These are phyloP conservation scores for Benincasa hispida DNA, from an alignment of 306 rosid genomes.

Conservation along the genomic window DNA sequence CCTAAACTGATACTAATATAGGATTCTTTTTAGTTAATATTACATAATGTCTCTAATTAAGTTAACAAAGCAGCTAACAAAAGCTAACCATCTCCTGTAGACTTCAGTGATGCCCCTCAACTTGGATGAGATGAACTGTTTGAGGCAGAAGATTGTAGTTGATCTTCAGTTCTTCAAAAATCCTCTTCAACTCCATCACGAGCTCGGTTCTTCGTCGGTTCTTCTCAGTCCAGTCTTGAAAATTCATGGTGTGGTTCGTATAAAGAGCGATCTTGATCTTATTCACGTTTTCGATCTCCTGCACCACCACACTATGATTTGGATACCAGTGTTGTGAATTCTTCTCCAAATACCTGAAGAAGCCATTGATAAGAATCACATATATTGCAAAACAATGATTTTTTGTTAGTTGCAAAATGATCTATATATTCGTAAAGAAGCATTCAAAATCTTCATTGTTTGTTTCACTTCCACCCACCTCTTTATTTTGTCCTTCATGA, in stretches of 20 bases:
- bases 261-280: conserved; percentile 48
- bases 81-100: conserved; percentile 1
- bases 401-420: not conserved
- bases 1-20: too few species aligned
- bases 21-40: too few species aligned
- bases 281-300: conserved; percentile 61
- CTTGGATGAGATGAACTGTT: conserved; percentile 42
- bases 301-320: conserved; percentile 33
- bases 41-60: not conserved
- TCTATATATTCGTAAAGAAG: not conserved
- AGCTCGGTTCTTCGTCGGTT: conserved; percentile 51
- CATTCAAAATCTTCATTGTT: not conserved
- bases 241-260: conserved; percentile 69
- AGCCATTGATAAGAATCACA: not conserved
- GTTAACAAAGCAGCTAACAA: not conserved
- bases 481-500: conserved; percentile 39
- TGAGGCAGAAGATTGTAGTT: conserved; percentile 71
- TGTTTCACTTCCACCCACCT: conserved; percentile 25
- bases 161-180: conserved; percentile 64
- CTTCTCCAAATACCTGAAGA: conserved; percentile 54
- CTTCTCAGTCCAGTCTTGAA: conserved; percentile 67
- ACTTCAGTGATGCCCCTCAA: conserved; percentile 3
- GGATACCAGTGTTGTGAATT: conserved; percentile 66
- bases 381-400: not conserved
- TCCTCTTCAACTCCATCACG: conserved; percentile 54